These are phyloP conservation scores for Castanospermum australe DNA, from an alignment of 306 rosid genomes.

Conservation along the genomic window DNA sequence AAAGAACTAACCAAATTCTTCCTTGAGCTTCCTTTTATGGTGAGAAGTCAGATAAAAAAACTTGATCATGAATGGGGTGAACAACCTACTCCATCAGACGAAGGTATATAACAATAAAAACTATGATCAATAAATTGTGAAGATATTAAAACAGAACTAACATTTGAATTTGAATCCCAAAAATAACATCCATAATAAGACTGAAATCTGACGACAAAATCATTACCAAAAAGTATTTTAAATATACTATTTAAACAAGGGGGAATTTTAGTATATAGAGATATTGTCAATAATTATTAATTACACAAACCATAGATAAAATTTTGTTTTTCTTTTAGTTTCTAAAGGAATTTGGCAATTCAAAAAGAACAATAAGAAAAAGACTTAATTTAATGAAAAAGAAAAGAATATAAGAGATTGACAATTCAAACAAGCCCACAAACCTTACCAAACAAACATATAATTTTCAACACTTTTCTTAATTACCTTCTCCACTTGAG, in stretches of 20 bases:
- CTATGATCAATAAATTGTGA: background rate
- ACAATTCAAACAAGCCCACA: background rate
- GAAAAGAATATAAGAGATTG: background rate
- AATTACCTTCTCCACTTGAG: constrained; percentile 59
- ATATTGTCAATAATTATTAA: background rate
- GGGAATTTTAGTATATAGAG: background rate
- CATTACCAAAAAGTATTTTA: background rate
- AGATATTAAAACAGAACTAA: background rate
- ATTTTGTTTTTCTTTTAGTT: background rate
- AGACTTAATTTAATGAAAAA: background rate
- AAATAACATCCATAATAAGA: background rate
- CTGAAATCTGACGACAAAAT: background rate
- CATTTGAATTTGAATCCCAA: background rate
- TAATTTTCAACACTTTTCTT: background rate
- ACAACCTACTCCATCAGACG: constrained; percentile 38
- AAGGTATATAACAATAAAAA: background rate
- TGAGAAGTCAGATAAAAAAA: constrained; percentile 51
- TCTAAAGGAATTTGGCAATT: background rate
- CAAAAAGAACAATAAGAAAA: background rate
- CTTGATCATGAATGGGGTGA: constrained; percentile 65
- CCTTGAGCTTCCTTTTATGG: constrained; percentile 63
- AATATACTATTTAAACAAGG: background rate
- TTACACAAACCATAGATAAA: background rate
- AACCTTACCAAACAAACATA: background rate
- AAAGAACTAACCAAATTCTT: constrained; percentile 55